Evolutionary conservation across 2,329 filamentous ascomycete genomes (phyloP), one percentile per base, ranked within the genome.

Genomic region (Ophiostoma novo-ulmi): DNA sequence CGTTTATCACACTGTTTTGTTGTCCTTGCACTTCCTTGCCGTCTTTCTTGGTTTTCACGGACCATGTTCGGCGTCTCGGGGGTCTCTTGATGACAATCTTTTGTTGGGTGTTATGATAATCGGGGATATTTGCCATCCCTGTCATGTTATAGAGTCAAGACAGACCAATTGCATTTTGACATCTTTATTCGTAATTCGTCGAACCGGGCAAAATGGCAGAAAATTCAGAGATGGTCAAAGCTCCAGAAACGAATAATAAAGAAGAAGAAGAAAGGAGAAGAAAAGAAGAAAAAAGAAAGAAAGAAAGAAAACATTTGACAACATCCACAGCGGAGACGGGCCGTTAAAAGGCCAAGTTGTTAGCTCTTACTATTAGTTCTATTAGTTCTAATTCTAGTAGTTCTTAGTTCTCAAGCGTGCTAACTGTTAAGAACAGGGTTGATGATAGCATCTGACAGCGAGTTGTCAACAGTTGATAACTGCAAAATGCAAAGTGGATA

Each of bases 281-380:
- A 13, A 58, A 58, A 22, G 14, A 44, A 13, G 7, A 22, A 17
- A 7, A 22, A 26, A 26, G 8, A 64, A 64, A 20, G 1, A 64
- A 10, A 36, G 1, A 64, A 64, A 38, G 5, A 14, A 61, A 61
- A 61, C 10, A 35, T 5, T 11, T 61, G 55, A 61, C 55, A 61
- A 61, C 55, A 61, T 36, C 61, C 61, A 64, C 61, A 64, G 61
- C 61, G 61, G 61, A 64, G 61, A 64, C 61, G 61, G 61, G 61
- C 61, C 61, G 61, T 64, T 64, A n/a, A 36, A 64, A 64, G 61
- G 61, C 61, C 61, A 64, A 64, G 61, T 35, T 35, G 31, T 64
- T 61, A 61, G 55, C 1, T 61, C 31, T 31, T 31, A 31, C 3
- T 31, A 31, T 31, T 31, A 31, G 31, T 31, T 31, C 31, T 31